A percentile compares a stretch with the other conserved stretches of the same genome.
Evolutionary conservation across 2,329 filamentous ascomycete species (phyloP).

Genomic region (Fusarium sp.): DNA sequence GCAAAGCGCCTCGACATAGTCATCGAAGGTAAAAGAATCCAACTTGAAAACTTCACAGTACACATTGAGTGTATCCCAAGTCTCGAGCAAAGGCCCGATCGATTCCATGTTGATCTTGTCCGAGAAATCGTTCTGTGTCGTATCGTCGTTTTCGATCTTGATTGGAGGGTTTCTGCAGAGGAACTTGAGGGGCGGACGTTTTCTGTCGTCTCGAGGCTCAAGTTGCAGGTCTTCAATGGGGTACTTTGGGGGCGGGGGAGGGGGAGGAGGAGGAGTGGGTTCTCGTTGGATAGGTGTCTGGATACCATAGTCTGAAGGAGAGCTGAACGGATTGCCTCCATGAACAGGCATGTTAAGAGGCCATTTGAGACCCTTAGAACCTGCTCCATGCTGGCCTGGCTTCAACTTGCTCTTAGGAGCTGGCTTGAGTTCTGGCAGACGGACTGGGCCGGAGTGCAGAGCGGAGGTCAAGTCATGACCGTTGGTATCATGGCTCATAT

Average conservation of each 20-base stretch:
- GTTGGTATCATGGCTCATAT: slow-evolving; percentile 58
- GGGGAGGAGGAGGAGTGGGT: slow-evolving; percentile 68
- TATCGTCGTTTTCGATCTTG: slow-evolving; percentile 55
- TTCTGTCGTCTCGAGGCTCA: slow-evolving; percentile 71
- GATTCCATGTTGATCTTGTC: slow-evolving; percentile 81
- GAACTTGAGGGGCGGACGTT: slow-evolving; percentile 82
- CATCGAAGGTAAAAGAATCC: slow-evolving; percentile 97
- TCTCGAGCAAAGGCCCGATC: slow-evolving; percentile 86
- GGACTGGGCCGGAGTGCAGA: slow-evolving; percentile 60
- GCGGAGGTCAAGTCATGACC: slow-evolving; percentile 51
- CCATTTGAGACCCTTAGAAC: slow-evolving; percentile 60
- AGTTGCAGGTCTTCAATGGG: slow-evolving; percentile 95
- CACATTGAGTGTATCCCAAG: slow-evolving; percentile 98
- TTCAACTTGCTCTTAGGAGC: slow-evolving; percentile 77
- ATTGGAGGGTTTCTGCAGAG: slow-evolving; percentile 74
- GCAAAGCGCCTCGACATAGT: slow-evolving; percentile 89
- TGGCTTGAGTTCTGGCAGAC: slow-evolving; percentile 79
- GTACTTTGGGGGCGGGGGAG: slow-evolving; percentile 86
- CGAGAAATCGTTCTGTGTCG: slow-evolving; percentile 23
- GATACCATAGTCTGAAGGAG: slow-evolving; percentile 57
- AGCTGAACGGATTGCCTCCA: slow-evolving; percentile 62
- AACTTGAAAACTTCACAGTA: slow-evolving; percentile 94
- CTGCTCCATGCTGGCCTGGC: slow-evolving; percentile 49
- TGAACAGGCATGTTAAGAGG: slow-evolving; percentile 48
- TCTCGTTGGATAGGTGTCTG: slow-evolving; percentile 45